A percentile compares a stretch with the other conserved stretches of the same genome.
Conservation (phyloP, 2,329 filamentous ascomycete genomes). For the Epichloe uncinata region DNA sequence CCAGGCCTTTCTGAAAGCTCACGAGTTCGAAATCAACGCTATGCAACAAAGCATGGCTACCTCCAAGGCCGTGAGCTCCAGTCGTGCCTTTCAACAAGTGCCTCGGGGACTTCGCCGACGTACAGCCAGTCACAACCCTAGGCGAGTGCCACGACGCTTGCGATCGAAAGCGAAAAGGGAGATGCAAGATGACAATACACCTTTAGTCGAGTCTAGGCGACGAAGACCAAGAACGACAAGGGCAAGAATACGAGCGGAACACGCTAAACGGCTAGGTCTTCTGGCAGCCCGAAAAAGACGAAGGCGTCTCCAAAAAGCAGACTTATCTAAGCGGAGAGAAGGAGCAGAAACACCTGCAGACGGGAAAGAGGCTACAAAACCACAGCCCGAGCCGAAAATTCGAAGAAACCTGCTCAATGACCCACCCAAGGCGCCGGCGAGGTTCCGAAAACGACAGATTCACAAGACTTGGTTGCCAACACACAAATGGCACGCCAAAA, state of each 20-base stretch:
- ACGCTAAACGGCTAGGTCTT: constrained; percentile 54
- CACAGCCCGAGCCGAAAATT: constrained; percentile 45
- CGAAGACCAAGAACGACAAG: constrained; percentile 47
- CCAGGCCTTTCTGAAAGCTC: constrained; percentile 68
- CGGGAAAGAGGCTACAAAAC: constrained; percentile 10
- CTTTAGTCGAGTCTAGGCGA: constrained; percentile 54
- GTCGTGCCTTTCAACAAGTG: constrained; percentile 80
- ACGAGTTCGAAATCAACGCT: constrained; percentile 80
- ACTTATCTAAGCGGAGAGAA: constrained; percentile 9
- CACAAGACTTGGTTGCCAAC: constrained; percentile 92
- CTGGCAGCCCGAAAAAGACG: constrained; percentile 44
- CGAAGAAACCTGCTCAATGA: constrained; percentile 57
- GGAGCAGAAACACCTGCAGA: constrained; percentile 4
- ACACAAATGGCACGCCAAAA: constrained; percentile 85
- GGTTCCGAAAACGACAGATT: constrained; percentile 73
- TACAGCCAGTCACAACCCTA: constrained; percentile 91
- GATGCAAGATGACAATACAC: constrained; percentile 86
- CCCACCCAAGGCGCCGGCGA: constrained; percentile 40
- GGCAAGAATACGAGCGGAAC: constrained; percentile 57
- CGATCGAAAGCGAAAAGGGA: constrained; percentile 53
- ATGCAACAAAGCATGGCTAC: constrained; percentile 70
- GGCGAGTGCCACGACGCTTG: constrained; percentile 70
- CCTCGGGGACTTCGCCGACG: constrained; percentile 72
- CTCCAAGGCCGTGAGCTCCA: constrained; percentile 48
- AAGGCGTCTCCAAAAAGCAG: constrained; percentile 21